Evolutionary conservation across 805 yeast species (phyloP), one percentile per base, ranked within the genome.

Genomic region (Starmerella tilneyi): DNA sequence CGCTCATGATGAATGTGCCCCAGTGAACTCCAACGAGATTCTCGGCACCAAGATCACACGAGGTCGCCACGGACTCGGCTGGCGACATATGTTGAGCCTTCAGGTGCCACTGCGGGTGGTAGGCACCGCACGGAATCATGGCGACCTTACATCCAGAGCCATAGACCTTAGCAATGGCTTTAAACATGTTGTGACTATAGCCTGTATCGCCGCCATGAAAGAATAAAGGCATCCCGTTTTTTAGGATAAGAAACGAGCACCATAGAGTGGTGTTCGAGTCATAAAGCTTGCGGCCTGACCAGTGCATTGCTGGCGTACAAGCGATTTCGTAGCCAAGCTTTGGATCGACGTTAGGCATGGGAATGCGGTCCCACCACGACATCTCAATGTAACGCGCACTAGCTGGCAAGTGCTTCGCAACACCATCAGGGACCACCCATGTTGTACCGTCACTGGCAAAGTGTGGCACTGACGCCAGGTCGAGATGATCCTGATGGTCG

Each of bases 151-250:
- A 72, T 9, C 52, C 53, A 1, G 56, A 41, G 0, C 94, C 94
- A 58, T 71, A 80, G 23, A 69, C 73, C 30, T 70, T 62, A 2
- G 79, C 75, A 22, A 89, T 80, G n/a, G 75, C 67, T 12, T 68
- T 65, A 62, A 84, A 88, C 40, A 89, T 63, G 24, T 77, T 94
- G 27, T 71, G 56, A n/a, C 79, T 77, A 60, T 84, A 89, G 0
- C 97, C 97, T 0, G 96, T 84, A 58, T 89, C 97, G 9, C 97
- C 97, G 15, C 89, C 94, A 62, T 89, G 97, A 68, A 78, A 89
- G 35, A 88, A 66, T 0, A 86, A 58, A 0, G 95, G 83, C 53
- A 75, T 69, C 0, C 78, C 79, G 51, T 83, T 74, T 47, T 76
- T 73, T 42, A 77, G 67, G 9, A 89, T 60, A 53, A 89, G 57